phyloP scores from a whole-genome alignment of 148 eudicot species.

The Rhododendron ferrugineum region DNA sequence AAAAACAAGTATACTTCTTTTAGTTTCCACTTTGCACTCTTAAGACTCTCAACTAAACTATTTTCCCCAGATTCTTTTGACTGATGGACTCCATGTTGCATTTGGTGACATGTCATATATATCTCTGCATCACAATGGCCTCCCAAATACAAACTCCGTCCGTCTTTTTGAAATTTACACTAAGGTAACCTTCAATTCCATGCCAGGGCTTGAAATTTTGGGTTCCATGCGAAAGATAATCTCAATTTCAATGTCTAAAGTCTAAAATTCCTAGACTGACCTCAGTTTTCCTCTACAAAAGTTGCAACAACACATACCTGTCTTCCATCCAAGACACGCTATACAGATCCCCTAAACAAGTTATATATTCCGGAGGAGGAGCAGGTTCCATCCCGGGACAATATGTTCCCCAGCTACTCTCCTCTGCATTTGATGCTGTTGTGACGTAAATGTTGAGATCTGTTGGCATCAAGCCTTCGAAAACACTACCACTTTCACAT shows the following conservation, averaged over 20 bases:
- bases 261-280: neutral
- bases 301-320: slow-evolving; percentile 28
- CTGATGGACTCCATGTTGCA: neutral
- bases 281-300: neutral
- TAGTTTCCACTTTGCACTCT: neutral
- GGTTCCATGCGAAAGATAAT: neutral
- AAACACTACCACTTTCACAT: slow-evolving; percentile 76
- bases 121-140: neutral
- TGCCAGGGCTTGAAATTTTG: neutral
- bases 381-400: slow-evolving; percentile 66
- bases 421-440: slow-evolving; percentile 66
- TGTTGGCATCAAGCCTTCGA: slow-evolving; percentile 56
- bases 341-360: slow-evolving; percentile 75
- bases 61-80: neutral
- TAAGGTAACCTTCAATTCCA: neutral
- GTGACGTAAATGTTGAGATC: slow-evolving; percentile 55
- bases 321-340: slow-evolving; percentile 94
- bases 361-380: slow-evolving; percentile 50
- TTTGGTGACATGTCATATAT: neutral
- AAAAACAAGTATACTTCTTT: neutral
- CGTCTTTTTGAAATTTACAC: neutral
- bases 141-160: neutral
- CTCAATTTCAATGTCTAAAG: neutral
- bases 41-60: neutral
- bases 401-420: slow-evolving; percentile 78